These are phyloP conservation scores for Begonia masoniana DNA, from an alignment of 306 rosid species.

Conservation along the genomic window DNA sequence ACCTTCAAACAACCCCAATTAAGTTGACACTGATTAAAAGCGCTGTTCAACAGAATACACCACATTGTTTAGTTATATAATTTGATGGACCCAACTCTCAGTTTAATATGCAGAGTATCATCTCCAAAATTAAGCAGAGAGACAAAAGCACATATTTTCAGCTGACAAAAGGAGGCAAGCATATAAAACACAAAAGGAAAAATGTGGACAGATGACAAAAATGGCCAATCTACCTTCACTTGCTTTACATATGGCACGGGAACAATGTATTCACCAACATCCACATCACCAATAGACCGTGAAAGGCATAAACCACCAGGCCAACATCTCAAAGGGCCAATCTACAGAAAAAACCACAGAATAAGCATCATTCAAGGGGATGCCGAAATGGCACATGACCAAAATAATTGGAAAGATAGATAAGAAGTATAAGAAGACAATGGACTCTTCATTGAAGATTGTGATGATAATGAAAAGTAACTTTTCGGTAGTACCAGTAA, in stretches of 20 bases:
- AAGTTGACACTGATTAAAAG: too few species aligned
- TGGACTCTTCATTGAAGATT: too few species aligned
- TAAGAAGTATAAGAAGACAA: not conserved
- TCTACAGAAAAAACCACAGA: conserved; percentile 20
- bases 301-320: conserved; percentile 99
- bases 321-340: conserved; percentile 99
- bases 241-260: conserved; percentile 97
- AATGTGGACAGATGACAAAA: not conserved
- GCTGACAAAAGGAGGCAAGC: not conserved
- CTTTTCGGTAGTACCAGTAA: too few species aligned
- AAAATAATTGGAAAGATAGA: not conserved
- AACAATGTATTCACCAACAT: conserved; percentile 85
- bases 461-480: too few species aligned
- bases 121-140: too few species aligned
- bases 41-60: too few species aligned
- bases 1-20: too few species aligned
- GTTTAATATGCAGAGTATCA: not conserved
- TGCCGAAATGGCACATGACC: too few species aligned
- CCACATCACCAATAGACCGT: conserved; percentile 94
- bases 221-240: conserved; percentile 57
- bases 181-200: not conserved
- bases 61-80: too few species aligned
- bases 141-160: conserved; percentile 2
- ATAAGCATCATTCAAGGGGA: not conserved
- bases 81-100: too few species aligned